A percentile compares a stretch with the other conserved stretches of the same genome.
phyloP scores from a whole-genome alignment of 2,329 filamentous ascomycete species.

The Beauveria varroae region DNA sequence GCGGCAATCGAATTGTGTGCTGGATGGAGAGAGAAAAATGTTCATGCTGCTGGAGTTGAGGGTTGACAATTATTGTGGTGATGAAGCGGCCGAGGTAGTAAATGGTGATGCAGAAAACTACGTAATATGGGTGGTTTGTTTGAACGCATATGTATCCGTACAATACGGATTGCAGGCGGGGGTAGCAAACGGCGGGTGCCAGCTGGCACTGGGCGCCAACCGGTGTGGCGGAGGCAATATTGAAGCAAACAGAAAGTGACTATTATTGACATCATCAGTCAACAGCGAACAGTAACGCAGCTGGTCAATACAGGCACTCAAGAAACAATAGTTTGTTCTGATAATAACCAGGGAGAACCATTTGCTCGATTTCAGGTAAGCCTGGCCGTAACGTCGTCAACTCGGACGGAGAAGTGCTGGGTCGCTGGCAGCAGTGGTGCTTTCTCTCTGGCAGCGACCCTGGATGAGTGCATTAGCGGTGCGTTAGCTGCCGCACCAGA shows the following conservation, averaged over 20 bases:
- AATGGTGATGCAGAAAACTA: neutral
- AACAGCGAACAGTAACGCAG: neutral
- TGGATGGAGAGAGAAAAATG: neutral
- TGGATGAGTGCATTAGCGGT: neutral
- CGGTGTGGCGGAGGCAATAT: neutral
- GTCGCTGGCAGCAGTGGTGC: no score
- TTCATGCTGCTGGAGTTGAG: neutral
- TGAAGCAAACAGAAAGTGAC: neutral
- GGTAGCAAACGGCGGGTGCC: neutral
- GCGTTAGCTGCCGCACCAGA: slow-evolving; percentile 7
- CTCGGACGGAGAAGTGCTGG: no score
- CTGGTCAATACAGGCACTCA: no score
- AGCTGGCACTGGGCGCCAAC: neutral
- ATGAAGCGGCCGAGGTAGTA: neutral
- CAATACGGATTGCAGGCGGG: neutral
- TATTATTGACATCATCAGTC: neutral
- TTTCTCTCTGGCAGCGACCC: neutral
- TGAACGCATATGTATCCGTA: neutral
- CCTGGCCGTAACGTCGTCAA: neutral
- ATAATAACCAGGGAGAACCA: no score
- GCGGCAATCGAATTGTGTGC: neutral
- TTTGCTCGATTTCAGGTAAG: slow-evolving; percentile 1
- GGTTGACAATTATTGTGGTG: neutral
- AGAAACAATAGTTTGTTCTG: no score
- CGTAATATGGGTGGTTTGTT: no score